Base-by-base conservation (phyloP, 2,329 filamentous ascomycete genomes). In the Fusarium subtropicale region DNA sequence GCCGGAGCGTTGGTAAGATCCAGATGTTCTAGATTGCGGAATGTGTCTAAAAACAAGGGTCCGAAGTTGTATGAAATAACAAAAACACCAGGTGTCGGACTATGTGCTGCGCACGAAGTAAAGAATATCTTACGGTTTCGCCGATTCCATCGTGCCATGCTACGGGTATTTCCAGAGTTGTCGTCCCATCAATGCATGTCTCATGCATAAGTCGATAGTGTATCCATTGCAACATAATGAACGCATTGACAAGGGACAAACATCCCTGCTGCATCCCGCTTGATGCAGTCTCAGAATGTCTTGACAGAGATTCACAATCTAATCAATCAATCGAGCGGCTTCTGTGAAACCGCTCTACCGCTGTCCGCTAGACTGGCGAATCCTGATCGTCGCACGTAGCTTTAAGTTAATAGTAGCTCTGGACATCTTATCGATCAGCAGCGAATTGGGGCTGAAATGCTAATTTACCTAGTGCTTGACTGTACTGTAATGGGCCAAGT, bases 181-280 rank as follows among this genome's bases (percentile, higher is more conserved):
- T 73, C 71, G 69, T 74, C 63, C 60, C 71, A 73, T 68, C 31
- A 41, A 44, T 69, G 66, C 71, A 73, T 69, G 18, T 30, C 48
- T 52, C 38, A 74, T 60, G 53, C 55, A 62, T 68, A 57, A 53
- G 47, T 71, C 18, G 44, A 68, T 64, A 24, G 48, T 39, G 36
- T 52, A 41, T 39, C 34, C 34, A 39, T 26, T 70, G 58, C 26
- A 60, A 60, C 67, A 62, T 26, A 45, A 66, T 53, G 48, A 36
- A 42, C 44, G 53, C 55, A 60, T 65, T 24, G 24, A 52, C 33
- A 26, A 30, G 28, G 44, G 44, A 10, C n/a, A 16, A 22, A 9
- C 36, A 46, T 31, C 44, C 44, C 24, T 56, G 45, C 69, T 41
- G 38, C 39, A 57, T 63, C 12, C 31, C 31, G 41, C 44, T 22